Base-by-base conservation (phyloP, 1,284 basidiomycete species). In the Golubevia pallescens region DNA sequence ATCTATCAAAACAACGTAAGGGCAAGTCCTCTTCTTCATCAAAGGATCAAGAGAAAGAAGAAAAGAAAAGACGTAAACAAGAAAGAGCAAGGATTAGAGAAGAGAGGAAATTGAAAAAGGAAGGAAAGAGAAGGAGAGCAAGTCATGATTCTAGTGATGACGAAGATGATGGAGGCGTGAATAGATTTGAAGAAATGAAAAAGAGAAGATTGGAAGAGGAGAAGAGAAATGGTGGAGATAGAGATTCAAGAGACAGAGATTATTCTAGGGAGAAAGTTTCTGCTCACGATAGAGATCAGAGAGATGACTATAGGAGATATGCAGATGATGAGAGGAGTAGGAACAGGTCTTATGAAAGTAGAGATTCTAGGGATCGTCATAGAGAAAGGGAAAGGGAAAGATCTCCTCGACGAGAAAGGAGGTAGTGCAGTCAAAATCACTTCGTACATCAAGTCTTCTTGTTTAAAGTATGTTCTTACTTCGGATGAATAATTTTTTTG, bases 21-120 rank as follows among this genome's bases (percentile, higher is more conserved):
- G 73, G 60, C 1, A 69, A 61, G 53, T 21, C 55, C 28, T 28
- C 28, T 28, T 28, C 28, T 2, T 28, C 61, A 2, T 57, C 65
- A 10, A 55, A n/a, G 13, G 63, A 56, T n/a, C 28, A 60, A 32
- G 67, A 66, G 38, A 69, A 65, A 59, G 73, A 70, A 38, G 71
- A 75, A 28, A 75, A 71, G 60, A 57, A 66, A 48, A 58, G 58
- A n/a, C 63, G 77, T 23, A 77, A 77, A 68, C 62, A 71, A 51
- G 63, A 75, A 57, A 55, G 77, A 10, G 71, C 73, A 5, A 28
- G 63, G 6, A 69, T 42, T 5, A 19, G 63, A 32, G 57, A 65
- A 54, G 58, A 48, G 32, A 57, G 55, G 55, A 34, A 57, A 34
- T 14, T 10, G 23, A 34, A 57, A n/a, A 57, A 57, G 14, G 55